Percentiles rank a stretch among this genome's conserved stretches.
phyloP scores from a whole-genome alignment of 2,329 filamentous ascomycete species.

The Didymella glomerata region DNA sequence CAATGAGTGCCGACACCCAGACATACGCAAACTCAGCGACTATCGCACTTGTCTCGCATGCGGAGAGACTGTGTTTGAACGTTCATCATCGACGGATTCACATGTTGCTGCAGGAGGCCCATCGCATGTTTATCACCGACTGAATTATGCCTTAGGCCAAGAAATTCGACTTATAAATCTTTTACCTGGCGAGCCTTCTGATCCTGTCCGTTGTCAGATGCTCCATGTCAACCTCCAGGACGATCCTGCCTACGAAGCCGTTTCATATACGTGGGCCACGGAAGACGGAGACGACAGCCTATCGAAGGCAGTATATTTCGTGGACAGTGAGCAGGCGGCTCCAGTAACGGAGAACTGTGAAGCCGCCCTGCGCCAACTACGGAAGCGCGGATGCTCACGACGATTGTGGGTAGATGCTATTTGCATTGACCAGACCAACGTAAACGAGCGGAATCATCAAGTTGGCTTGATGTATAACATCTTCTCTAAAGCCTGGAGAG shows the following conservation, averaged over 20 bases:
- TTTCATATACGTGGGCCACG: not conserved
- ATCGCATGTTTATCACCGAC: not conserved
- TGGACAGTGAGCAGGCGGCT: not conserved
- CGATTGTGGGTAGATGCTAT: not conserved
- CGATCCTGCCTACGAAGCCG: not conserved
- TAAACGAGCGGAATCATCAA: not conserved
- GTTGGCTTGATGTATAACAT: not conserved
- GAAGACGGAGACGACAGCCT: not conserved
- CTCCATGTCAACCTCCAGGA: not conserved
- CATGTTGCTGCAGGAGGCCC: no score
- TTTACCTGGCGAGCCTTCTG: not conserved
- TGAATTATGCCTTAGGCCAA: not conserved
- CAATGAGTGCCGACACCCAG: no score
- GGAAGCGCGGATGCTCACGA: not conserved
- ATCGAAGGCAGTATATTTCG: not conserved
- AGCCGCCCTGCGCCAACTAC: not conserved
- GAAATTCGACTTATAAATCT: not conserved
- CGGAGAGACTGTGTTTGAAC: no score
- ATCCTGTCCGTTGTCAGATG: not conserved
- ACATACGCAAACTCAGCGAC: no score
- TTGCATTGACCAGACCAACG: not conserved
- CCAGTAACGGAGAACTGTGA: not conserved
- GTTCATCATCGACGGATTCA: no score
- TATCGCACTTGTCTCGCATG: no score
- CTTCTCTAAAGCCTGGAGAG: not conserved